Base-by-base conservation (phyloP, 148 eudicot species). In the Cornus kousa region DNA sequence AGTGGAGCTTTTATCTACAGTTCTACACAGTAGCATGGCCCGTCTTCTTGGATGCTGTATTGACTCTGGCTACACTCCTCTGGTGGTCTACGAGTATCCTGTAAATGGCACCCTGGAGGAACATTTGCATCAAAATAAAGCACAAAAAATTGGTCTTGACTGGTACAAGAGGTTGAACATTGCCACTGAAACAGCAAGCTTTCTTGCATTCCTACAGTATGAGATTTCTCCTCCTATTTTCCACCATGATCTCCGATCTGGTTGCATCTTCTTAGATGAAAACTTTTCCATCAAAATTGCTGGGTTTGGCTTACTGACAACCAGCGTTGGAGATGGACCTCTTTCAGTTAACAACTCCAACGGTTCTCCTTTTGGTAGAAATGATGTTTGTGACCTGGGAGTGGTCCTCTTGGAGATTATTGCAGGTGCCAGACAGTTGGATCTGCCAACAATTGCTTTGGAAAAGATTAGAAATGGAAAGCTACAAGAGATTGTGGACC, bases 371-470 rank as follows among this genome's bases (percentile, higher is more conserved):
- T 6, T 60, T 65, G 80, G 78, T 67, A 87, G 78, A 60, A 90
- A 79, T 75, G 98, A 92, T 76, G 98, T 94, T 33, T 92, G 89
- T 75, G 87, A 80, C 76, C 70, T 94, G 22, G 98, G 98, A 11
- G 37, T 94, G 74, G 70, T 94, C 59, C 92, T 94, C 65, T 68
- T 94, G 50, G 97, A 94, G 84, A 83, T 94, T 57, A 84, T 94
- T 33, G 80, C 92, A 19, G 98, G 98, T 12, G 72, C 84, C 28
- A 85, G 81, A 66, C 77, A 81, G 68, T 14, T 23, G 31, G 84
- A 86, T 31, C 65, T 78, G 67, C 65, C 89, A 19, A 84, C 90
- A 2, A 70, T 76, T 14, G 90, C 88, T 32, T 70, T 94, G 76
- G 84, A 86, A 77, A 94, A 92, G 86, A 88, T 91, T 11, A 87